phyloP scores from a whole-genome alignment of 345 rosid genomes.

The Syzygium oleosum region DNA sequence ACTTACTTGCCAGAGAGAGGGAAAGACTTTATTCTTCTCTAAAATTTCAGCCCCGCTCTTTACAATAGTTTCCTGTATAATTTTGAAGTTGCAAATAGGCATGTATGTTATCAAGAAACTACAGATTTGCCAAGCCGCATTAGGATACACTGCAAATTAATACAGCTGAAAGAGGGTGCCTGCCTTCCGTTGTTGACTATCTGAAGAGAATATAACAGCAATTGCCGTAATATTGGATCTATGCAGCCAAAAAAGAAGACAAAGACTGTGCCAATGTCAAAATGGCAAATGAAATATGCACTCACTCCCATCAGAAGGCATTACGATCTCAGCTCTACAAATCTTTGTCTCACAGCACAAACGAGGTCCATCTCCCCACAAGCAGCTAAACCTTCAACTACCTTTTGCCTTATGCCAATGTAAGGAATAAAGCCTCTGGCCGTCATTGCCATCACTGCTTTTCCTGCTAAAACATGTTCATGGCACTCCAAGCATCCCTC shows the following conservation, averaged over 20 bases:
- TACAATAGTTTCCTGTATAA: neutral
- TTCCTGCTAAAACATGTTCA: conserved; percentile 15
- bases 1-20: neutral
- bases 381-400: conserved; percentile 46
- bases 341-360: conserved; percentile 52
- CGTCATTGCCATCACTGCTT: neutral
- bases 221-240: neutral
- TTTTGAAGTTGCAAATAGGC: neutral
- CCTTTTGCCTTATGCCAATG: conserved; percentile 57
- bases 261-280: neutral
- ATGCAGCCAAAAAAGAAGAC: neutral
- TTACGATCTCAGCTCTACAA: conserved; percentile 44
- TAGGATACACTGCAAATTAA: neutral
- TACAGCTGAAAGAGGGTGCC: neutral
- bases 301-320: neutral
- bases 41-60: neutral
- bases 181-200: neutral
- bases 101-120: neutral
- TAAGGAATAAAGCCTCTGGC: conserved; percentile 1
- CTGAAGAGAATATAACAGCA: neutral
- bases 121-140: neutral
- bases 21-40: neutral
- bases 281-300: neutral
- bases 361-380: conserved; percentile 61
- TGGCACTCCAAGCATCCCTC: conserved; percentile 66